A percentile compares a stretch with the other conserved stretches of the same genome.
Conservation (phyloP, 2,329 filamentous ascomycete species). For the Trichoderma harzianum region DNA sequence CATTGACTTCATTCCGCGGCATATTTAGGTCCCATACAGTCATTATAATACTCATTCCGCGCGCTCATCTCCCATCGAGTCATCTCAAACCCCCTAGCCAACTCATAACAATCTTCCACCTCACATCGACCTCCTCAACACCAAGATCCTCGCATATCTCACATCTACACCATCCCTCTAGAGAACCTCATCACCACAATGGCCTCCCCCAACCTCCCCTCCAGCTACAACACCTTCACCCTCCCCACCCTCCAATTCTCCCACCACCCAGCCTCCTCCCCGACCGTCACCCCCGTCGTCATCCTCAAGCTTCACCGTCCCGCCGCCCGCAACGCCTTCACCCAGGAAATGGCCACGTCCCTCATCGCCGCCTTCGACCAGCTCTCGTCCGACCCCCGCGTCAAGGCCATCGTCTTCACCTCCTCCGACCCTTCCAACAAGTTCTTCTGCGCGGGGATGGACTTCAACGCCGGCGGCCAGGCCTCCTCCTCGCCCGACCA, state of each 20-base stretch:
- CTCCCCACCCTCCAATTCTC: constrained; percentile 46
- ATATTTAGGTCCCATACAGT: background rate
- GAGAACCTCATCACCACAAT: constrained; percentile 19
- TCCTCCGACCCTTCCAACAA: constrained; percentile 46
- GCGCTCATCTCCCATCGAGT: background rate
- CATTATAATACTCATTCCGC: background rate
- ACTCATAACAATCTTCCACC: too few species aligned
- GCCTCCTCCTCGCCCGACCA: constrained; percentile 20
- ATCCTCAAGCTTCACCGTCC: constrained; percentile 64
- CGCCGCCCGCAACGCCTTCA: constrained; percentile 66
- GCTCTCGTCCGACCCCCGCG: constrained; percentile 52
- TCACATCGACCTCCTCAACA: background rate
- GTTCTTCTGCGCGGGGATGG: constrained; percentile 58
- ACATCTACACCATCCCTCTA: background rate
- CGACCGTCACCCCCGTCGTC: constrained; percentile 58
- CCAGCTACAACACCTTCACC: constrained; percentile 40
- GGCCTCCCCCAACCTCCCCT: constrained; percentile 27
- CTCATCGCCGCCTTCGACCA: constrained; percentile 52
- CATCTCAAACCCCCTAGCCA: too few species aligned
- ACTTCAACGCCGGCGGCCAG: constrained; percentile 41
- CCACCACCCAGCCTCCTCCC: constrained; percentile 49
- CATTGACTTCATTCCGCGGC: background rate
- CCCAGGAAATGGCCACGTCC: constrained; percentile 58
- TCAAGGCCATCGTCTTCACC: constrained; percentile 54
- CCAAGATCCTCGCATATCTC: background rate